phyloP scores from a whole-genome alignment of 2,329 filamentous ascomycete genomes.

The Scedosporium minutisporum region DNA sequence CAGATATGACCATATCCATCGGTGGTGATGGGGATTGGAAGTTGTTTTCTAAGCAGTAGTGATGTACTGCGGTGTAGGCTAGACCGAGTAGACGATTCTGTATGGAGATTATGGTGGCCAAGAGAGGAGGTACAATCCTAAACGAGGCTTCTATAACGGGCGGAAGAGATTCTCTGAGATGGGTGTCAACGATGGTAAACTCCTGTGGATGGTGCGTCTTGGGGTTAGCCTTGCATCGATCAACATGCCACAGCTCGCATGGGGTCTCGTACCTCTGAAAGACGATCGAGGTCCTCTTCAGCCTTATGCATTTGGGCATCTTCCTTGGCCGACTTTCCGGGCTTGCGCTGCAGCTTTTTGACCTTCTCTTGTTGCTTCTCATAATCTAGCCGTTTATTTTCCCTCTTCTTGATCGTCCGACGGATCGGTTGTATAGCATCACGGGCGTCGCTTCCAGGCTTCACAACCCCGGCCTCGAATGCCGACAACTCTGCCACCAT shows the following conservation, averaged over 20 bases:
- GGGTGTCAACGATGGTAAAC: slow-evolving; percentile 66
- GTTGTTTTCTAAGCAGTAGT: slow-evolving; percentile 58
- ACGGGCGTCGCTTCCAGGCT: slow-evolving; percentile 59
- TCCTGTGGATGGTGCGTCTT: slow-evolving; percentile 34
- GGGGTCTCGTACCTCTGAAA: slow-evolving; percentile 45
- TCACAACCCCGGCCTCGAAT: slow-evolving; percentile 62
- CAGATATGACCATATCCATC: slow-evolving; percentile 59
- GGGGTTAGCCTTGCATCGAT: background rate
- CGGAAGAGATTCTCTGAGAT: slow-evolving; percentile 62
- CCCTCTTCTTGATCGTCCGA: slow-evolving; percentile 76
- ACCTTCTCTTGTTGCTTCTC: slow-evolving; percentile 67
- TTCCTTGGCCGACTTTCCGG: slow-evolving; percentile 61
- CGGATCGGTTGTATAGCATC: slow-evolving; percentile 61
- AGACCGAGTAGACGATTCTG: slow-evolving; percentile 70
- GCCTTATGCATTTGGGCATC: slow-evolving; percentile 61
- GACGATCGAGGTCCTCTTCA: slow-evolving; percentile 57
- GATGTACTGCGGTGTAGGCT: slow-evolving; percentile 68
- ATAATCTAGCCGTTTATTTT: slow-evolving; percentile 73
- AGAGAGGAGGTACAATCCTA: slow-evolving; percentile 62
- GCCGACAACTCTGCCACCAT: slow-evolving; percentile 59
- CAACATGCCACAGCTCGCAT: background rate
- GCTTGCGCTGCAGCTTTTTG: slow-evolving; percentile 60
- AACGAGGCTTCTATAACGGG: slow-evolving; percentile 61
- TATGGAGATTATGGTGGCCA: slow-evolving; percentile 61
- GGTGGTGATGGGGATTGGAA: slow-evolving; percentile 65